These are phyloP conservation scores for Spinacia oleracea DNA, from an alignment of 179 eudicot genomes.

Conservation along the genomic window DNA sequence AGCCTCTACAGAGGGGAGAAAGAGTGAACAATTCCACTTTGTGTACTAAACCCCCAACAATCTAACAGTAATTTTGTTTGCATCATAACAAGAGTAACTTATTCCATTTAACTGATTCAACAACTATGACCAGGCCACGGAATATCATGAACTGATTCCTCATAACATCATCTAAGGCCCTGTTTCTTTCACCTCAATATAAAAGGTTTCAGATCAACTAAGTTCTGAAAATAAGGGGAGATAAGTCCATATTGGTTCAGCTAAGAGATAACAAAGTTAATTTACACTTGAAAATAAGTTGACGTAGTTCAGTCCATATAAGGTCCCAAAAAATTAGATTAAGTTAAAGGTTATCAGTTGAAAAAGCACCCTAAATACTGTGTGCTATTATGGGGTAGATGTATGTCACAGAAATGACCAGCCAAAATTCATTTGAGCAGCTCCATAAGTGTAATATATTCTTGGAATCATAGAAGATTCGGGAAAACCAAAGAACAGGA, in stretches of 20 bases:
- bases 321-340: neutral
- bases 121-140: neutral
- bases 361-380: neutral
- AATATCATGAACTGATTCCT: neutral
- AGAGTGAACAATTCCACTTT: neutral
- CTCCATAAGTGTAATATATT: neutral
- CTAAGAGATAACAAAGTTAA: neutral
- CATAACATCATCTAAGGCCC: neutral
- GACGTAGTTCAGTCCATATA: neutral
- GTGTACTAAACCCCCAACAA: neutral
- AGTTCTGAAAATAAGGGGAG: neutral
- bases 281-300: neutral
- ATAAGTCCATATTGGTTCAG: neutral
- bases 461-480: neutral
- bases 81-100: neutral
- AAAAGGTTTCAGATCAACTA: neutral
- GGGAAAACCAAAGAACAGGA: neutral
- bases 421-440: neutral
- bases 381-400: neutral
- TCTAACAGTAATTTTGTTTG: neutral
- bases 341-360: neutral
- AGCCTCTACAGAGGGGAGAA: neutral
- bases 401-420: neutral
- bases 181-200: neutral
- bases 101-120: neutral